Conservation (phyloP, 805 yeast species). For the Candida xyloterini region DNA sequence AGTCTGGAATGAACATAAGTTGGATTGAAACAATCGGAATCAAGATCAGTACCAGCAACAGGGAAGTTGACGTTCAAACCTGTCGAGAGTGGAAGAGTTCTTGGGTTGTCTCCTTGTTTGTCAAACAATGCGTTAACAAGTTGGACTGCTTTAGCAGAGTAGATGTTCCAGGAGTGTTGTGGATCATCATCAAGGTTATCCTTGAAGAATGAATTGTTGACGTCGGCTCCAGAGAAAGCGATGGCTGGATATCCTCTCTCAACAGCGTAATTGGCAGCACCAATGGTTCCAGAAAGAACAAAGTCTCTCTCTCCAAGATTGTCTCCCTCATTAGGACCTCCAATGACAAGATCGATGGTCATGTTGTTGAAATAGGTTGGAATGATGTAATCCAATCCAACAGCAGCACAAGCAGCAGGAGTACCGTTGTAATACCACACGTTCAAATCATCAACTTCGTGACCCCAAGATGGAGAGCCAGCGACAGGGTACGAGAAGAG, state of each 20-base stretch:
- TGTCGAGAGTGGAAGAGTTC: constrained; percentile 41
- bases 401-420: constrained; percentile 51
- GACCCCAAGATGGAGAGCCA: constrained; percentile 57
- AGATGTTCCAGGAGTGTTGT: constrained; percentile 42
- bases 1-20: constrained; percentile 43
- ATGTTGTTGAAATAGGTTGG: constrained; percentile 45
- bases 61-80: constrained; percentile 52
- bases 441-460: constrained; percentile 40
- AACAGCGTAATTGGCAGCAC: constrained; percentile 46
- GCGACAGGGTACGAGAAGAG: constrained; percentile 44
- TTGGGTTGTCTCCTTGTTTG: constrained; percentile 37
- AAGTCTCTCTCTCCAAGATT: constrained; percentile 43
- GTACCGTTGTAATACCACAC: constrained; percentile 57
- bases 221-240: constrained; percentile 52
- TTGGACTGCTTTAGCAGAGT: constrained; percentile 39
- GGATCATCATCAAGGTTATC: constrained; percentile 44
- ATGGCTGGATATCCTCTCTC: constrained; percentile 49
- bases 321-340: constrained; percentile 54
- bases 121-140: constrained; percentile 39
- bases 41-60: constrained; percentile 40
- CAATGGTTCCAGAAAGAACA: constrained; percentile 50
- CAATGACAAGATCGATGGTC: constrained; percentile 45
- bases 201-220: constrained; percentile 48
- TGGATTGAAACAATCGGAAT: constrained; percentile 40
- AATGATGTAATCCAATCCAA: constrained; percentile 45